Percentiles rank a stretch among this genome's conserved stretches.
phyloP scores from a whole-genome alignment of 257 asterid genomes.

The Przewalskia tangutica region DNA sequence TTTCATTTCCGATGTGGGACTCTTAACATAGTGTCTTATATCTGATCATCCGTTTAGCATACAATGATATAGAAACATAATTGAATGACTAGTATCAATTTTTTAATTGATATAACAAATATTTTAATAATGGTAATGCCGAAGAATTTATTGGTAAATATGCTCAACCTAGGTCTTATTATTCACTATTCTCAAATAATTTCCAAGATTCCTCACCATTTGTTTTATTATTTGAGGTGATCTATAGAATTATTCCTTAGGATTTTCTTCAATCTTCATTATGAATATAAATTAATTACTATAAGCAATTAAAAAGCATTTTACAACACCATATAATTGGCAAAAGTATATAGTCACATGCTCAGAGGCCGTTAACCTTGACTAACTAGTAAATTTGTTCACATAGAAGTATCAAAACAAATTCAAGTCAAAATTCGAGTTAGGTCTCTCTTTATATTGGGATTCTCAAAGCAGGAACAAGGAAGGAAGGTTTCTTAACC shows the following conservation, averaged over 20 bases:
- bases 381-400: neutral
- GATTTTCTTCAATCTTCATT: neutral
- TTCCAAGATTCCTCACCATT: neutral
- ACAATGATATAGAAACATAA: neutral
- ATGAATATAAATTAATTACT: neutral
- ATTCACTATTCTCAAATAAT: neutral
- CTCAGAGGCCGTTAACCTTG: neutral
- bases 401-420: neutral
- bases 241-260: neutral
- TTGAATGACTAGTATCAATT: neutral
- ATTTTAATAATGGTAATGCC: neutral
- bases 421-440: conserved; percentile 4
- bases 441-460: conserved; percentile 3
- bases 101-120: neutral
- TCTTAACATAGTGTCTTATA: too few species aligned
- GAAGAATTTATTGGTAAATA: neutral
- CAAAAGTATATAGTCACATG: conserved; percentile 6
- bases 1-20: too few species aligned
- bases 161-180: neutral
- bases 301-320: neutral
- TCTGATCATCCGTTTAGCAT: neutral
- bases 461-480: conserved; percentile 4
- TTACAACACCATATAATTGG: neutral
- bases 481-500: conserved; percentile 11
- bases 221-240: neutral